Evolutionary conservation across 352 stramenopile genomes (phyloP).

Genomic region (Pythium coloratum): DNA sequence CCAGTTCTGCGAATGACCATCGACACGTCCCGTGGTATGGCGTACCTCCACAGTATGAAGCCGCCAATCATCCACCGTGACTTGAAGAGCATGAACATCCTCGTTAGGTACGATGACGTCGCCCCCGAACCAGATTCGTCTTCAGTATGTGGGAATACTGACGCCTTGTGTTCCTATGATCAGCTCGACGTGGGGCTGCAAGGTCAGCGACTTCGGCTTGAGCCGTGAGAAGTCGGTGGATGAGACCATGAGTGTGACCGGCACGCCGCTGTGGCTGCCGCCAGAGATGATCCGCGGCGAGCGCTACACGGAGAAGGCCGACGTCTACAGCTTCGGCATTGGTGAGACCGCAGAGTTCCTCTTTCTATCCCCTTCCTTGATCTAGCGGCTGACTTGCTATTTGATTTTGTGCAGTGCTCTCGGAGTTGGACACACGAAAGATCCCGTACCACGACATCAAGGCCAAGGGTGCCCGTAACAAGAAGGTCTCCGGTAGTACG

Average conservation of each 20-base stretch:
- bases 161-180: background rate
- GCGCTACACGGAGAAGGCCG: conserved; percentile 86
- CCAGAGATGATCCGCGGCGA: conserved; percentile 90
- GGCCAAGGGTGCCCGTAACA: conserved; percentile 77
- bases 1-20: conserved; percentile 89
- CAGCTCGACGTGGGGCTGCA: conserved; percentile 85
- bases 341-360: conserved; percentile 32
- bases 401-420: conserved; percentile 49
- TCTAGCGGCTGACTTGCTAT: background rate
- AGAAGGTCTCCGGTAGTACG: conserved; percentile 83
- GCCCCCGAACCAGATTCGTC: too few relatives aligned
- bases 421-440: conserved; percentile 83
- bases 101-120: conserved; percentile 56
- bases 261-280: conserved; percentile 80
- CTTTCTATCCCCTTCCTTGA: background rate
- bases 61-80: conserved; percentile 98
- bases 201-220: conserved; percentile 98
- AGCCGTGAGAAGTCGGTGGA: conserved; percentile 95
- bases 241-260: conserved; percentile 93
- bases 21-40: conserved; percentile 93
- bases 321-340: conserved; percentile 89
- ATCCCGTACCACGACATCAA: conserved; percentile 90
- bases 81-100: conserved; percentile 94
- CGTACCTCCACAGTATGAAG: conserved; percentile 98
- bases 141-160: background rate